Conservation (phyloP, 495 filamentous ascomycete genomes). For the Neurospora terricola region DNA sequence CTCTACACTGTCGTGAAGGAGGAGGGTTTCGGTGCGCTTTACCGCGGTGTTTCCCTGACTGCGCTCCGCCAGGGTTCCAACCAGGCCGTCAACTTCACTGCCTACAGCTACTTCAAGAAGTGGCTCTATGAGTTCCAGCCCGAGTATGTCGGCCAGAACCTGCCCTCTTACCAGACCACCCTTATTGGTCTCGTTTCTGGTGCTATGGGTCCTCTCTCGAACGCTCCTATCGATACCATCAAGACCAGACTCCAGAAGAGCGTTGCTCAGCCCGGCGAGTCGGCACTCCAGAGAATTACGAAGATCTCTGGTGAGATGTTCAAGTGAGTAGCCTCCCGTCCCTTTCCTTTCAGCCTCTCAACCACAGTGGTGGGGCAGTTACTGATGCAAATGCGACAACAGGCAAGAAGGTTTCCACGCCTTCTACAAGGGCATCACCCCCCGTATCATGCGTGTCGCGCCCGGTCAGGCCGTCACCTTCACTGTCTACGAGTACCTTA, state of each 20-base stretch:
- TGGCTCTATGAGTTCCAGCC: constrained; percentile 61
- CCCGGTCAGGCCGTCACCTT: constrained; percentile 98
- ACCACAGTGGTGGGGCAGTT: neutral
- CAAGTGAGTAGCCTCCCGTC: constrained; percentile 41
- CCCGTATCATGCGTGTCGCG: constrained; percentile 92
- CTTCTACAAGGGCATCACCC: constrained; percentile 99
- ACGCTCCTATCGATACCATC: constrained; percentile 98
- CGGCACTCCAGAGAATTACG: constrained; percentile 65
- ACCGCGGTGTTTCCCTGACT: constrained; percentile 87
- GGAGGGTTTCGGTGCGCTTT: constrained; percentile 78
- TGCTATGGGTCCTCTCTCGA: constrained; percentile 90
- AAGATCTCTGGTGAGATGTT: constrained; percentile 86
- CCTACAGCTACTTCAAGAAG: constrained; percentile 88
- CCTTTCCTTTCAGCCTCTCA: neutral
- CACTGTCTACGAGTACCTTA: constrained; percentile 89
- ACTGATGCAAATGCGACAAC: constrained; percentile 1
- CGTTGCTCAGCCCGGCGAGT: constrained; percentile 70
- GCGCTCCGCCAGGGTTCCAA: constrained; percentile 91
- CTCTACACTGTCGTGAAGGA: constrained; percentile 85
- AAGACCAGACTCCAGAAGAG: constrained; percentile 94
- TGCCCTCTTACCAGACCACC: constrained; percentile 85
- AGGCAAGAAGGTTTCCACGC: constrained; percentile 80
- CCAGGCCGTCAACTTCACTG: constrained; percentile 98
- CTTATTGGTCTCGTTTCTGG: constrained; percentile 84
- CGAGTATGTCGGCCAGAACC: constrained; percentile 40